These are phyloP conservation scores for Hammondia hammondi DNA, from an alignment of 169 alveolate species.

Conservation along the genomic window DNA sequence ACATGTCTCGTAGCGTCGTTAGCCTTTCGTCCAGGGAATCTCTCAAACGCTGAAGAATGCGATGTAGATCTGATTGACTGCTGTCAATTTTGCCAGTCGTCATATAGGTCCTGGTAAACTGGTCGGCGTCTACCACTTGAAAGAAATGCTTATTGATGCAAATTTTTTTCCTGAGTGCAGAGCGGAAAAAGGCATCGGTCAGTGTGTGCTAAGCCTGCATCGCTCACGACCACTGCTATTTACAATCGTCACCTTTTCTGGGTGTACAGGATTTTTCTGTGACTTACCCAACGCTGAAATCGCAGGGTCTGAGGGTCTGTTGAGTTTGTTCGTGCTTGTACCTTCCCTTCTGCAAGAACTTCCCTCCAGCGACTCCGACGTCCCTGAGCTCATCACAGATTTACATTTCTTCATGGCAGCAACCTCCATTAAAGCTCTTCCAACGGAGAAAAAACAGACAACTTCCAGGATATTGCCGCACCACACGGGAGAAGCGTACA, in stretches of 20 bases:
- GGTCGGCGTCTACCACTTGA: background rate
- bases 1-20: constrained; percentile 4
- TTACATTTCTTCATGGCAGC: constrained; percentile 43
- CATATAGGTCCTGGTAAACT: background rate
- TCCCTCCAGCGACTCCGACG: constrained; percentile 87
- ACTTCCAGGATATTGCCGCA: too few species aligned
- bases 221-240: background rate
- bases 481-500: too few species aligned
- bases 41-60: background rate
- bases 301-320: constrained; percentile 79
- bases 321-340: constrained; percentile 82
- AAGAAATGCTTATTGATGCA: background rate
- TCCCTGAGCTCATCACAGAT: constrained; percentile 75
- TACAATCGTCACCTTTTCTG: background rate
- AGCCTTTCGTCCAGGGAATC: constrained; percentile 28
- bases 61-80: background rate
- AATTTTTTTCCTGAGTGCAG: background rate
- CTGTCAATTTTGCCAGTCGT: background rate
- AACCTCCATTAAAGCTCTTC: too few species aligned
- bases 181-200: background rate
- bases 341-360: constrained; percentile 84
- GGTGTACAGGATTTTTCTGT: background rate
- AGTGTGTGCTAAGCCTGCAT: background rate
- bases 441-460: too few species aligned
- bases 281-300: constrained; percentile 80